Conservation (phyloP, 2,329 filamentous ascomycete species). For the Stachybotrys echinatus region DNA sequence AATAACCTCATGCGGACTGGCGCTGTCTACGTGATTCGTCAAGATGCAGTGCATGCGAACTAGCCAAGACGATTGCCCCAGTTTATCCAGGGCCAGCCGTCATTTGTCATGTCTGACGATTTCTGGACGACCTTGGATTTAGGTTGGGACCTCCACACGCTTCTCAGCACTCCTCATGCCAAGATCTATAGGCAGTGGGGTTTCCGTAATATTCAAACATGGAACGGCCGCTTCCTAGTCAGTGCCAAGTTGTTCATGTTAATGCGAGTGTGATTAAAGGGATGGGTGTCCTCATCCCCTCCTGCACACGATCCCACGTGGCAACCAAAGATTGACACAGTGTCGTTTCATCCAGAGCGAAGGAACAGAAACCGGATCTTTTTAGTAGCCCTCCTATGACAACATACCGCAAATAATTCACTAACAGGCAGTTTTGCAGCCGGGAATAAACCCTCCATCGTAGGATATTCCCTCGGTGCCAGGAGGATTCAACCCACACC, state of each 20-base stretch:
- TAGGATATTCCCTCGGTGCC: background rate
- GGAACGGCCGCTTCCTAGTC: background rate
- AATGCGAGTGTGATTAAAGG: background rate
- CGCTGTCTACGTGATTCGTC: background rate
- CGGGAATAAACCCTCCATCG: background rate
- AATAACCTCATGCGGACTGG: background rate
- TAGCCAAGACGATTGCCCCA: background rate
- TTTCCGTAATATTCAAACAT: background rate
- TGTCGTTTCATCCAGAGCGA: background rate
- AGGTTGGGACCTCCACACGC: background rate
- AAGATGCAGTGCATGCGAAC: background rate
- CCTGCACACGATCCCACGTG: background rate
- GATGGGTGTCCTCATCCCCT: background rate
- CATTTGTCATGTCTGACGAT: background rate
- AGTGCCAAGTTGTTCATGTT: no score
- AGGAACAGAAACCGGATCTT: background rate
- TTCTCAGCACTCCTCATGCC: background rate
- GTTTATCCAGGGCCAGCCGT: background rate
- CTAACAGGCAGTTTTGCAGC: background rate
- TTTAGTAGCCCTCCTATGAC: background rate
- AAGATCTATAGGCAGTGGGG: background rate
- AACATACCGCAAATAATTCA: background rate
- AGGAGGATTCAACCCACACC: background rate
- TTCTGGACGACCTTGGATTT: background rate
- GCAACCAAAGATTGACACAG: background rate